Evolutionary conservation across 176 grass and related monocot genomes (phyloP), one percentile per base, ranked within the genome.

Genomic region (Zoysia pacifica): DNA sequence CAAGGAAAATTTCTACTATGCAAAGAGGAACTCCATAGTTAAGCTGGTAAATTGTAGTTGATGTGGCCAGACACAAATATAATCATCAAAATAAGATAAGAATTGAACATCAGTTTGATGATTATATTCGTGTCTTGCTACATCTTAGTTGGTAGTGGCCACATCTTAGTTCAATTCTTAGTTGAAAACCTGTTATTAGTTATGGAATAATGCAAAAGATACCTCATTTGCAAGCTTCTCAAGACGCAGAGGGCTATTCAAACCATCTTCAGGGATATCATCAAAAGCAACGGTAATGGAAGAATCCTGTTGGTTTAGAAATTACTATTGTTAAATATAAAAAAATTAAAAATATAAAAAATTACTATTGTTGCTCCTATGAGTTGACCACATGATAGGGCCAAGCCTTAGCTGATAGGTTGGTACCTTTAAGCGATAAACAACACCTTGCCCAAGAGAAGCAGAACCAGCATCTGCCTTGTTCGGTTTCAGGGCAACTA

Each of bases 141-240:
- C 42, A 19, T 73, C 44, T 28, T 28, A 28, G 28, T 28, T 28
- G 28, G 28, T 28, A 28, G 28, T 28, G 28, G 28, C 28, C 28
- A 28, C 28, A 28, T 28, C 28, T 28, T 28, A 28, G 37, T 75
- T n/a, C 4, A 69, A 81, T 69, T 69, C 45, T 83, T 60, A 53
- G 43, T 3, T 15, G 46, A 74, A 74, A 64, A 62, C 9, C 35
- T 71, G 41, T 5, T 18, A 74, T 38, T 59, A 74, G 13, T 1
- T 18, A 49, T 65, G 48, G 65, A 70, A 78, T 18, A 9, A 19
- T 20, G 40, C 37, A 45, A 53, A 65, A 72, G 28, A 49, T 94
- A 97, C 95, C 95, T 97, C 95, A 91, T 94, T 94, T 16, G 95
- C 90, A 90, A 94, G 90, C 81, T 97, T 97, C 81, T 97, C 95